Percentiles rank a stretch among this genome's conserved stretches.
phyloP scores from a whole-genome alignment of 306 rosid genomes.

The cucumber (Cucumis sativus) region Cucumber_9930_V3 NC_026657.2:15580501-15581000 shows the following conservation, averaged over 20 bases:
- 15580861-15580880: too few relatives aligned
- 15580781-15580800: background rate
- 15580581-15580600: background rate
- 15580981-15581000: too few relatives aligned
- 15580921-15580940: too few relatives aligned
- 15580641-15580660: background rate
- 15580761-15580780: background rate
- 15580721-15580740: background rate
- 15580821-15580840: background rate
- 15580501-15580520: background rate
- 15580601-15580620: background rate
- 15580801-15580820: background rate
- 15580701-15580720: background rate
- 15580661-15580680: too few relatives aligned
- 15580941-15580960: too few relatives aligned
- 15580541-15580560: background rate
- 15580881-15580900: too few relatives aligned
- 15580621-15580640: background rate
- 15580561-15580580: background rate
- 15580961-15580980: too few relatives aligned
- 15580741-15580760: background rate
- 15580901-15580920: too few relatives aligned
- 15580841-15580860: background rate
- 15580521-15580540: background rate
- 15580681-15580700: too few relatives aligned